Conservation (phyloP, 306 rosid species). For the Malus sieversii region DNA sequence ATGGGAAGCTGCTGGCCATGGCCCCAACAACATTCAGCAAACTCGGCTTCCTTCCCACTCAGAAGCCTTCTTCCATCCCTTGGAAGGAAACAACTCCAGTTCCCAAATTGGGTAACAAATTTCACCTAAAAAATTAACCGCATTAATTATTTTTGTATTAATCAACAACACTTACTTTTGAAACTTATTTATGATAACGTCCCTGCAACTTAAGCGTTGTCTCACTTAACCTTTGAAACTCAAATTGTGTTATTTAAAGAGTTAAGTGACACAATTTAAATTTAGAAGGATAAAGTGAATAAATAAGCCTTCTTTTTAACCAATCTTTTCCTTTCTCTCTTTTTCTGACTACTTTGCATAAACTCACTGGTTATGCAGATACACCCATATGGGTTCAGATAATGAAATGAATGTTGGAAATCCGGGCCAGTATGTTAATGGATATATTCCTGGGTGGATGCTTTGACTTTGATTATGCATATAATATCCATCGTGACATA, state of each 20-base stretch:
- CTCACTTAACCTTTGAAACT: not conserved
- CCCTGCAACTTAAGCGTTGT: not conserved
- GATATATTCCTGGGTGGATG: slow-evolving; percentile 62
- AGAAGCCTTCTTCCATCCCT: slow-evolving; percentile 41
- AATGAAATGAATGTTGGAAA: slow-evolving; percentile 33
- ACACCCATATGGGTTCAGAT: slow-evolving; percentile 24
- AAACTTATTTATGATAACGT: too few relatives aligned
- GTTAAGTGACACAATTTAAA: not conserved
- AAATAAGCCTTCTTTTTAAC: too few relatives aligned
- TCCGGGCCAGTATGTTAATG: slow-evolving; percentile 36
- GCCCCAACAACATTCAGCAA: slow-evolving; percentile 11
- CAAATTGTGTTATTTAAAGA: not conserved
- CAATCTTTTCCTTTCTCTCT: not conserved
- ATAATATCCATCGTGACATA: not conserved
- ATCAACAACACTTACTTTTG: not conserved
- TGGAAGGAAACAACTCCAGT: slow-evolving; percentile 37
- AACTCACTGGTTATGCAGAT: slow-evolving; percentile 30
- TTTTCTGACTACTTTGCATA: not conserved
- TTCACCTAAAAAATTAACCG: not conserved
- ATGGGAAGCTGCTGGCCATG: slow-evolving; percentile 43
- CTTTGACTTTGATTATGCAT: slow-evolving; percentile 21
- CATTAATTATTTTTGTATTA: not conserved
- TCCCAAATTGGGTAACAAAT: slow-evolving; percentile 62
- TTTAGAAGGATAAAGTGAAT: not conserved
- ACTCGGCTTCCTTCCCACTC: slow-evolving; percentile 36